Base-by-base conservation (phyloP, 176 grass and related monocot species). In the Hyparrhenia diplandra region DNA sequence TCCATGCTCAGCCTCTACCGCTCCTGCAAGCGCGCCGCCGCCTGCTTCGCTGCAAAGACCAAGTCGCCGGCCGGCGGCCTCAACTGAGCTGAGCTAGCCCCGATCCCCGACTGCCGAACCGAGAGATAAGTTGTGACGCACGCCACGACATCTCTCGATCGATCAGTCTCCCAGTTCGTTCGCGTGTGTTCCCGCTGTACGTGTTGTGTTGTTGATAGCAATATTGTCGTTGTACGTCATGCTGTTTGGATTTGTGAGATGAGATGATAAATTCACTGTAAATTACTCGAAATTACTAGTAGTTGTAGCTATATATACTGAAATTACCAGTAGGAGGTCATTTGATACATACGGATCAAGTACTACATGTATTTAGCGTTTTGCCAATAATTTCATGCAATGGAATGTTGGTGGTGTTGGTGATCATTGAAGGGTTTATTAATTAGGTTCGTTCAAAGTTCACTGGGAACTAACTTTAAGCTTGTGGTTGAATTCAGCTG, bases 21-120 rank as follows among this genome's bases (percentile, higher is more conserved):
- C 59, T 90, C 88, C 67, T 90, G 80, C 84, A 90, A 90, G 74
- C 83, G 86, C 68, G 80, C 79, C 61, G 62, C 84, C 40, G 20
- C 79, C 25, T 86, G 84, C 84, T 66, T 90, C 84, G 84, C 73
- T 72, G 59, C 77, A 31, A 82, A 72, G 60, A 17, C 46, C 64
- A 77, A 49, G 39, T 46, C 80, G 61, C 1, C 79, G 23, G 59
- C 1, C 78, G 24, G 24, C 59, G 40, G n/a, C 80, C 29, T 59
- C 10, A 59, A 27, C 25, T 25, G 75, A 11, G 36, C 25, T 25
- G n/a, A n/a, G n/a, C n/a, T n/a, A n/a, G n/a, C n/a, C n/a, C n/a
- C n/a, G n/a, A n/a, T n/a, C n/a, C n/a, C n/a, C n/a, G n/a, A n/a
- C n/a, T n/a, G n/a, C n/a, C n/a, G n/a, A n/a, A n/a, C n/a, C n/a